Evolutionary conservation across 352 stramenopile species (phyloP).

Genomic region (Peronosclerospora sorghi): DNA sequence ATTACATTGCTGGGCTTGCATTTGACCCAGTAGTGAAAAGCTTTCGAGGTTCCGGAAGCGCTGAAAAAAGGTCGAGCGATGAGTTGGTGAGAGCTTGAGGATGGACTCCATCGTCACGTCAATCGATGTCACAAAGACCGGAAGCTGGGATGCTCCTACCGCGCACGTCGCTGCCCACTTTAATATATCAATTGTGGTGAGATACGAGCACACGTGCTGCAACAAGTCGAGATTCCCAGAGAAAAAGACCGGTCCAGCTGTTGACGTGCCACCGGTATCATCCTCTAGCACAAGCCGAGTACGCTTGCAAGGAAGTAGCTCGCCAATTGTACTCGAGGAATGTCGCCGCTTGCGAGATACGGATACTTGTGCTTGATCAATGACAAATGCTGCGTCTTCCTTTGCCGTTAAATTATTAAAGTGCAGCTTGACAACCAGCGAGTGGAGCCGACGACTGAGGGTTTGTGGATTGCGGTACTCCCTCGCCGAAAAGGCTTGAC

Average conservation of each 20-base stretch:
- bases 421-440: conserved; percentile 50
- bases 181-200: conserved; percentile 23
- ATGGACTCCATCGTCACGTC: conserved; percentile 18
- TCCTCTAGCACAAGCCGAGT: not conserved
- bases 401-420: conserved; percentile 34
- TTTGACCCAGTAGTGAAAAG: conserved; percentile 22
- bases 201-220: conserved; percentile 32
- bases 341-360: conserved; percentile 16
- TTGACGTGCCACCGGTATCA: not conserved
- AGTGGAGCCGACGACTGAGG: conserved; percentile 41
- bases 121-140: conserved; percentile 27
- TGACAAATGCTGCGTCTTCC: conserved; percentile 26
- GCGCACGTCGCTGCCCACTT: conserved; percentile 25
- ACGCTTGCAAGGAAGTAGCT: conserved; percentile 7
- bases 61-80: conserved; percentile 19
- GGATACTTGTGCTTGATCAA: conserved; percentile 6
- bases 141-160: conserved; percentile 19
- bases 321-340: conserved; percentile 1
- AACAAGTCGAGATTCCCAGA: conserved; percentile 35
- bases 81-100: conserved; percentile 7
- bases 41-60: conserved; percentile 31
- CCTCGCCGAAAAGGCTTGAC: conserved; percentile 31
- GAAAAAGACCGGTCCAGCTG: conserved; percentile 28
- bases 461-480: conserved; percentile 51
- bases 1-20: conserved; percentile 30